Conservation (phyloP, 1,284 basidiomycete species). For the Cystobasidium sp. region DNA sequence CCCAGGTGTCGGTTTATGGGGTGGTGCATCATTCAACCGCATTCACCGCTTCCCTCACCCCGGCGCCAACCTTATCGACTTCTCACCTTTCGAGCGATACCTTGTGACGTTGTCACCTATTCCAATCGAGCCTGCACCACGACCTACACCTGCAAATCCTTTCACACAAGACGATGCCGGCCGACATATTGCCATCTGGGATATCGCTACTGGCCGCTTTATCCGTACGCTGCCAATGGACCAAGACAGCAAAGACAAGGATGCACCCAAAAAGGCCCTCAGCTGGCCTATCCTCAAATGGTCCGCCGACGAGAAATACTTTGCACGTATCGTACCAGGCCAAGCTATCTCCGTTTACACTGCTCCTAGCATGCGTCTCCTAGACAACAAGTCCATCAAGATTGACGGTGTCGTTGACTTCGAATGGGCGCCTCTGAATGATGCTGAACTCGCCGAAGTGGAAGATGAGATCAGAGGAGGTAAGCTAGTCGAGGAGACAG, state of each 20-base stretch:
- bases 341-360: slow-evolving; percentile 96
- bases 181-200: slow-evolving; percentile 97
- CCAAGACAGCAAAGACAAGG: slow-evolving; percentile 49
- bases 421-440: slow-evolving; percentile 96
- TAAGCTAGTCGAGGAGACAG: slow-evolving; percentile 14
- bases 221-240: slow-evolving; percentile 87
- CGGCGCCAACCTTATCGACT: slow-evolving; percentile 93
- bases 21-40: slow-evolving; percentile 82
- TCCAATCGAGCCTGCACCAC: slow-evolving; percentile 70
- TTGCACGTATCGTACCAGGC: slow-evolving; percentile 84
- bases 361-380: slow-evolving; percentile 88
- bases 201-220: slow-evolving; percentile 88
- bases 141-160: slow-evolving; percentile 64
- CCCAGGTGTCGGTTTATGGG: slow-evolving; percentile 96
- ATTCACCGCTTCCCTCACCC: slow-evolving; percentile 93
- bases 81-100: slow-evolving; percentile 96
- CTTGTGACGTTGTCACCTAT: slow-evolving; percentile 98
- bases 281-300: slow-evolving; percentile 96
- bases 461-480: slow-evolving; percentile 38
- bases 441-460: slow-evolving; percentile 64
- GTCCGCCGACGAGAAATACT: slow-evolving; percentile 95
- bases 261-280: slow-evolving; percentile 65
- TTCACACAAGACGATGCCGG: slow-evolving; percentile 95
- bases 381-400: slow-evolving; percentile 97
- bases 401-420: slow-evolving; percentile 98